A percentile compares a stretch with the other conserved stretches of the same genome.
phyloP scores from a whole-genome alignment of 1,139 yeast genomes.

The Arxiozyma telluris region DNA sequence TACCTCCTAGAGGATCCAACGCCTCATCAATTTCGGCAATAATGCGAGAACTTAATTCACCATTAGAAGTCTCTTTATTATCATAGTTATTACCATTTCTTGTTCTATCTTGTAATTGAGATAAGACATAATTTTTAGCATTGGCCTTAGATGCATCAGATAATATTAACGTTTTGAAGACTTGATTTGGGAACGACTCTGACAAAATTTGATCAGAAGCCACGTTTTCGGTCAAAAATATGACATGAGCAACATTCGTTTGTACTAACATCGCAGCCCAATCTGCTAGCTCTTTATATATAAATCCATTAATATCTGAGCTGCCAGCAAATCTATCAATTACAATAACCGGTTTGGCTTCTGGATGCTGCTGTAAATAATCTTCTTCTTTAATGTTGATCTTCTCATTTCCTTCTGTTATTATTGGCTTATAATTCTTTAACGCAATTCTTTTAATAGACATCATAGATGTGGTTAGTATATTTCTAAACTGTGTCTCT shows the following conservation, averaged over 20 bases:
- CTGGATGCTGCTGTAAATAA: constrained; percentile 78
- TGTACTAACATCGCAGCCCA: constrained; percentile 80
- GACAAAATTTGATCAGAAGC: constrained; percentile 63
- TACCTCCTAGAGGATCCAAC: constrained; percentile 78
- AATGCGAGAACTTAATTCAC: constrained; percentile 11
- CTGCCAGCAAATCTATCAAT: constrained; percentile 62
- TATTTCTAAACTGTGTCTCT: constrained; percentile 75
- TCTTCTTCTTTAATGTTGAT: constrained; percentile 58
- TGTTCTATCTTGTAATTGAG: constrained; percentile 39
- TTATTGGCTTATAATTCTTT: constrained; percentile 30
- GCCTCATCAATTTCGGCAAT: constrained; percentile 41
- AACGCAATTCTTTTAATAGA: constrained; percentile 70
- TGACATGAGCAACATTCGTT: constrained; percentile 79
- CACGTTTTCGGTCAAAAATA: constrained; percentile 77
- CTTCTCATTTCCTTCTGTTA: constrained; percentile 27
- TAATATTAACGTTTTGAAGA: constrained; percentile 62
- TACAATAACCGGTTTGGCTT: constrained; percentile 77
- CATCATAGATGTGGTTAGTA: constrained; percentile 63
- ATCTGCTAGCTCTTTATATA: constrained; percentile 71
- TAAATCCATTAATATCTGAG: constrained; percentile 54
- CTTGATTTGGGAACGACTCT: constrained; percentile 74
- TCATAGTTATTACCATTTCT: constrained; percentile 14
- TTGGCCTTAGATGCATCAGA: constrained; percentile 74
- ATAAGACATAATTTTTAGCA: constrained; percentile 61
- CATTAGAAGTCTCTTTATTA: constrained; percentile 7